Percentiles rank a stretch among this genome's conserved stretches.
Conservation (phyloP, 177 flowering plant genomes). For the Vitis hybrid region DNA sequence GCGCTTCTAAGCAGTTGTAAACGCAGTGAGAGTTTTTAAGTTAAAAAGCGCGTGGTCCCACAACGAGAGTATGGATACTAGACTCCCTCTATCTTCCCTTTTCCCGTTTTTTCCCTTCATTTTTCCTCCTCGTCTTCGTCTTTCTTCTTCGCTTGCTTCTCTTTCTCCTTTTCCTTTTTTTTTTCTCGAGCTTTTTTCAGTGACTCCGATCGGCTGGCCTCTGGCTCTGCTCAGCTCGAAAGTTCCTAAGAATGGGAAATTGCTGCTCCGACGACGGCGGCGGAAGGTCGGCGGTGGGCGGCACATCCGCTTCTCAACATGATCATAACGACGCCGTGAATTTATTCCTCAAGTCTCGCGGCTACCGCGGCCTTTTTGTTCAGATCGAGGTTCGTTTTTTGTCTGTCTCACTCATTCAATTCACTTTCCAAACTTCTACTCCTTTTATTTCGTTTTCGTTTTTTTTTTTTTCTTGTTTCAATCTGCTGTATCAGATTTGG, state of each 20-base stretch:
- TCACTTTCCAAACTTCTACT: background rate
- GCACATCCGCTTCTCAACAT: slow-evolving; percentile 26
- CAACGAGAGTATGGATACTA: background rate
- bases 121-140: background rate
- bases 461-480: no score
- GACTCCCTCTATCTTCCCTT: no score
- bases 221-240: background rate
- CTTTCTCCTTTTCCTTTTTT: no score
- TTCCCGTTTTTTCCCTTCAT: background rate
- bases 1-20: background rate
- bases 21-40: background rate
- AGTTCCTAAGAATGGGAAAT: slow-evolving; percentile 45
- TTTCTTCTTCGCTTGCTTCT: no score
- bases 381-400: slow-evolving; percentile 71
- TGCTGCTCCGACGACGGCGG: slow-evolving; percentile 75
- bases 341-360: slow-evolving; percentile 46
- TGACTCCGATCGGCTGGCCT: no score
- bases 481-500: no score
- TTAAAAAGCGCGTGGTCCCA: background rate
- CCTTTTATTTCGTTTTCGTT: no score
- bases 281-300: slow-evolving; percentile 58
- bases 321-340: slow-evolving; percentile 53
- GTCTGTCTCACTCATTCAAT: background rate
- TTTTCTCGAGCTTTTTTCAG: no score
- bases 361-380: slow-evolving; percentile 53